Base-by-base conservation (phyloP, 2,329 filamentous ascomycete species). In the Ambrosiella cleistominuta region DNA sequence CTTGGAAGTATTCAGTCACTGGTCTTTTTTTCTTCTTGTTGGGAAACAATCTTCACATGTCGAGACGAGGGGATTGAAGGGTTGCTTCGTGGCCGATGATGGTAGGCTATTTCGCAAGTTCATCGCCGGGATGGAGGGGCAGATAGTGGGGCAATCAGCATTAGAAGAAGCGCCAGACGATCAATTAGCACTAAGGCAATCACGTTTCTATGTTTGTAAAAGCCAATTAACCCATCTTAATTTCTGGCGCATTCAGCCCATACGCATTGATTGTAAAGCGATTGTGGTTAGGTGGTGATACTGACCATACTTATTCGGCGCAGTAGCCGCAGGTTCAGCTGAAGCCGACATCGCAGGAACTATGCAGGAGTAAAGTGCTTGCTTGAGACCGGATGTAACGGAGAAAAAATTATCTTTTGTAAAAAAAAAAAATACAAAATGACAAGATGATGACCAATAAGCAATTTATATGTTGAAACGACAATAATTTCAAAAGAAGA, bases 1-100 rank as follows among this genome's bases (percentile, higher is more conserved):
- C 79, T 82, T 80, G 67, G 74, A 75, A 72, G 76, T 78, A 78
- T 81, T 83, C 77, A 83, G 80, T 69, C 68, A 76, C 72, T 63
- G 63, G 64, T 74, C 73, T 73, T 71, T 17, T 19, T 36, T n/a
- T 15, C 19, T 19, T 19, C 27, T 27, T 27, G 27, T 27, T 27
- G 27, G 3, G 27, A 27, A 27, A 27, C 27, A 27, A 27, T 27
- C 27, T 27, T 27, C 27, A 27, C 27, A 27, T 27, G 4, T 27
- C 3, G 27, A 27, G 27, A 27, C 27, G 27, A 27, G 3, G 27
- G 27, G 27, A 5, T 27, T 27, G 27, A 38, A 35, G n/a, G 27
- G 19, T 17, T 17, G 27, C 50, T n/a, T 15, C 12, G 38, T n/a
- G 50, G 50, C 50, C 27, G 3, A 27, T 27, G 27, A 27, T 27